Evolutionary conservation across 139 green algal genomes (phyloP).

Genomic region (Chlamydomonas sphaeroides): DNA sequence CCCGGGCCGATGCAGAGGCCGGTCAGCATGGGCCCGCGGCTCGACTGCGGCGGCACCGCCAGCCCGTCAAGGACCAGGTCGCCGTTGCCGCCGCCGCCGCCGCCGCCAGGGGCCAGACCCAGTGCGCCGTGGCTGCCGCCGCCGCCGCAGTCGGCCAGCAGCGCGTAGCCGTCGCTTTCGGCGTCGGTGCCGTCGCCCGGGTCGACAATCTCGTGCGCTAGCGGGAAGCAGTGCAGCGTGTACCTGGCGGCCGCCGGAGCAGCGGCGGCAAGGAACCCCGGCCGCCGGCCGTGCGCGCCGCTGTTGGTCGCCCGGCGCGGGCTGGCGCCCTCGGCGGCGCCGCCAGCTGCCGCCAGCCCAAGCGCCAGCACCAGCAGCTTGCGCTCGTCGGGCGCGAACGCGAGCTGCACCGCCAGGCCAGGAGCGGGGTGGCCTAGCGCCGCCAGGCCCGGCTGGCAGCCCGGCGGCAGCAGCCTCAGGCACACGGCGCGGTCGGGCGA

Average conservation of each 20-base stretch:
- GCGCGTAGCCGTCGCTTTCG: no score
- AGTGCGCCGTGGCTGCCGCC: no score
- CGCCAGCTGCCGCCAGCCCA: neutral
- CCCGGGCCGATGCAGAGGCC: no score
- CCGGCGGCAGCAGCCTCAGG: conserved; percentile 26
- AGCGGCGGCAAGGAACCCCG: neutral
- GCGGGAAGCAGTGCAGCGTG: conserved; percentile 30
- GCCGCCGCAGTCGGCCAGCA: no score
- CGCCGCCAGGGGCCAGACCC: no score
- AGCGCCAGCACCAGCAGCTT: conserved; percentile 24
- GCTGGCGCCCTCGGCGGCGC: no score
- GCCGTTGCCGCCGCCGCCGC: no score
- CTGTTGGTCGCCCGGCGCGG: neutral
- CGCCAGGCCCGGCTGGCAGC: neutral
- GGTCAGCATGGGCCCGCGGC: no score
- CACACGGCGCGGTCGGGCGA: neutral
- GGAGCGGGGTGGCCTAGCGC: neutral
- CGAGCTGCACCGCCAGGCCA: neutral
- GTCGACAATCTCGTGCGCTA: neutral
- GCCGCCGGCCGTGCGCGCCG: neutral
- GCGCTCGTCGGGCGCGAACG: conserved; percentile 6
- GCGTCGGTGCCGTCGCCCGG: no score
- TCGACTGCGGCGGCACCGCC: no score
- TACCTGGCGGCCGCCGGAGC: neutral
- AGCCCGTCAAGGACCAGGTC: no score